Evolutionary conservation across 495 filamentous ascomycete genomes (phyloP), one percentile per base, ranked within the genome.

Genomic region (Podospora anserina): DNA sequence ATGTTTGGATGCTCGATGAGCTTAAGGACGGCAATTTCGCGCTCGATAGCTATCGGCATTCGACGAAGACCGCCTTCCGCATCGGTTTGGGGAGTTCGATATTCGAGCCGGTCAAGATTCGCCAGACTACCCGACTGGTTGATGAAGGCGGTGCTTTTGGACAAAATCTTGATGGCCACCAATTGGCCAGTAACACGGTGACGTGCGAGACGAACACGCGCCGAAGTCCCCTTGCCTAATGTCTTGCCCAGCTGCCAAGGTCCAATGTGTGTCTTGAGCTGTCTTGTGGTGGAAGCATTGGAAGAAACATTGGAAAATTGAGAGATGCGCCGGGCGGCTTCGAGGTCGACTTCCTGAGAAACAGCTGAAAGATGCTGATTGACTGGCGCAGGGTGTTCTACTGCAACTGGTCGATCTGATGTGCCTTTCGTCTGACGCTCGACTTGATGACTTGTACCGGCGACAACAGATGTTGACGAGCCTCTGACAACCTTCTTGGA

Each of bases 21-120:
- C 77, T 96, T 98, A 88, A 98, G 94, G 68, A 99, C 94, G 11
- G 92, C 91, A 54, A 96, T 91, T 74, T 99, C 95, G 49, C 95
- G 85, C 75, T 98, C 95, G 61, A 98, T 91, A 1, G 89, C 90
- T 70, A 91, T 86, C 1, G 94, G 94, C 80, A 97, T 94, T 34
- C 86, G 83, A 66, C 87, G 86, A 68, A 86, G 79, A 18, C 85
- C 84, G 13, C 84, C 82, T 19, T 81, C 83, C 13, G 74, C 74
- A 11, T 65, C 39, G 18, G 66, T 72, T 44, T 86, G 84, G 5
- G 83, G 78, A 15, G 74, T 77, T 19, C 68, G 75, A 28, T 76
- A 69, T 58, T 84, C 82, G 70, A 82, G 79, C 18, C 73, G 76
- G 67, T 91, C 89, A 74, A 96, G 86, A 32, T 88, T 87, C 0